phyloP scores from a whole-genome alignment of 164 flowering plant species.

The Litsea cubeba region DNA sequence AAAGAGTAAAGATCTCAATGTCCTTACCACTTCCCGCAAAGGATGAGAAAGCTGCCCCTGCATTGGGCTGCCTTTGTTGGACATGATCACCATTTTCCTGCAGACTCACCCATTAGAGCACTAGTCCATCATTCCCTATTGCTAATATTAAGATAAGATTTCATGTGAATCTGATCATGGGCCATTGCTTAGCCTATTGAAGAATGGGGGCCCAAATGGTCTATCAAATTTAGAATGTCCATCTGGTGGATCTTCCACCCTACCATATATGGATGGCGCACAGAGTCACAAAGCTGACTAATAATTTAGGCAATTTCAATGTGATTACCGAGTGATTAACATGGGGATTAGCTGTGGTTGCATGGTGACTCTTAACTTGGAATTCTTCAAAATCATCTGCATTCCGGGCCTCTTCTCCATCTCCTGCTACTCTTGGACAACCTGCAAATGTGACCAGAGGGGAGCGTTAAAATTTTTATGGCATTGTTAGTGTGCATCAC shows the following conservation, averaged over 20 bases:
- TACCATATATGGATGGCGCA: no score
- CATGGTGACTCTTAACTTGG: constrained; percentile 38
- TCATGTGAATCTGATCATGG: background rate
- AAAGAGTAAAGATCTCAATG: background rate
- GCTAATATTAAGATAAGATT: background rate
- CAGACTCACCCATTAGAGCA: background rate
- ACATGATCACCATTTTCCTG: constrained; percentile 74
- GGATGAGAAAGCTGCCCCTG: constrained; percentile 51
- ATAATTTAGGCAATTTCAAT: background rate
- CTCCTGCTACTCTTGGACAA: constrained; percentile 72
- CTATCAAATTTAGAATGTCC: background rate
- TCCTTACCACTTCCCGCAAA: constrained; percentile 66
- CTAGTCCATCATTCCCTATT: background rate
- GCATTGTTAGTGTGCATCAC: background rate
- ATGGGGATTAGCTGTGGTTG: constrained; percentile 19
- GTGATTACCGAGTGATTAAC: constrained; percentile 41
- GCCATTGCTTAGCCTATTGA: background rate
- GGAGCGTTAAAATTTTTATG: background rate
- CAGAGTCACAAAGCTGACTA: background rate
- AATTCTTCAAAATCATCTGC: constrained; percentile 75
- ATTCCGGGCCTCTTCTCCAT: constrained; percentile 56
- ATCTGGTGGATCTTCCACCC: background rate
- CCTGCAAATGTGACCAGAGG: constrained; percentile 31
- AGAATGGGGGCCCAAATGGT: background rate
- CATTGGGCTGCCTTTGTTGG: constrained; percentile 47